phyloP scores from a whole-genome alignment of 108 stramenopile genomes.

The Schizochytrium sp. region DNA sequence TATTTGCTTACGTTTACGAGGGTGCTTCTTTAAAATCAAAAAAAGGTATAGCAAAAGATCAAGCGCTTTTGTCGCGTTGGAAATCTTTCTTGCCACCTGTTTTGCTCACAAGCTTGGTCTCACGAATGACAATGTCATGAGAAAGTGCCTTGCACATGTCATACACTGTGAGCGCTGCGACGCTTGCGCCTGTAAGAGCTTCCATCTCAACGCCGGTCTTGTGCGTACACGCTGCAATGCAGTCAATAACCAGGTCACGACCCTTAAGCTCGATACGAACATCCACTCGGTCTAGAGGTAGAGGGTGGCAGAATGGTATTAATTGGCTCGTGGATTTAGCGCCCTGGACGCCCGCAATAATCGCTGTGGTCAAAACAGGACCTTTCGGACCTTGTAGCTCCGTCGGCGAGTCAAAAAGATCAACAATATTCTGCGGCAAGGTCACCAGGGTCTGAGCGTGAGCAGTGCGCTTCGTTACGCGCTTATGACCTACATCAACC shows the following conservation, averaged over 20 bases:
- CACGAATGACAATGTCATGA: constrained; percentile 85
- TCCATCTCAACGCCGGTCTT: constrained; percentile 99
- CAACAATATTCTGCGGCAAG: constrained; percentile 56
- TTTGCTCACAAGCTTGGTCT: constrained; percentile 81
- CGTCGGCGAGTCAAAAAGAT: not conserved
- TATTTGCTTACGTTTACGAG: not conserved
- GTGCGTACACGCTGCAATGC: constrained; percentile 67
- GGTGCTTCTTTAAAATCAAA: not conserved
- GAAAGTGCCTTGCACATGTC: constrained; percentile 97
- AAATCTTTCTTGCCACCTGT: constrained; percentile 85
- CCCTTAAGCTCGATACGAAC: constrained; percentile 43
- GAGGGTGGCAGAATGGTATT: constrained; percentile 76
- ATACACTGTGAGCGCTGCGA: constrained; percentile 92
- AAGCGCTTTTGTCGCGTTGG: not conserved
- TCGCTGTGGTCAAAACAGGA: constrained; percentile 75
- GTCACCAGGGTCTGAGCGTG: constrained; percentile 54
- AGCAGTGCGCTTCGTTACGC: constrained; percentile 38
- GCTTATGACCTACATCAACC: constrained; percentile 65
- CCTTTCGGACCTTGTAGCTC: constrained; percentile 72
- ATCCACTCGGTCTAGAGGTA: constrained; percentile 73
- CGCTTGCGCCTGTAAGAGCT: constrained; percentile 88
- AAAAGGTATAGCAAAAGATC: no score
- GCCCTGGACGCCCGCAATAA: constrained; percentile 74
- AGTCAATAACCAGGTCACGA: not conserved
- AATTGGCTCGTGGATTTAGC: constrained; percentile 72